These are phyloP conservation scores for Citrus glauca DNA, from an alignment of 345 rosid species.

Conservation along the genomic window DNA sequence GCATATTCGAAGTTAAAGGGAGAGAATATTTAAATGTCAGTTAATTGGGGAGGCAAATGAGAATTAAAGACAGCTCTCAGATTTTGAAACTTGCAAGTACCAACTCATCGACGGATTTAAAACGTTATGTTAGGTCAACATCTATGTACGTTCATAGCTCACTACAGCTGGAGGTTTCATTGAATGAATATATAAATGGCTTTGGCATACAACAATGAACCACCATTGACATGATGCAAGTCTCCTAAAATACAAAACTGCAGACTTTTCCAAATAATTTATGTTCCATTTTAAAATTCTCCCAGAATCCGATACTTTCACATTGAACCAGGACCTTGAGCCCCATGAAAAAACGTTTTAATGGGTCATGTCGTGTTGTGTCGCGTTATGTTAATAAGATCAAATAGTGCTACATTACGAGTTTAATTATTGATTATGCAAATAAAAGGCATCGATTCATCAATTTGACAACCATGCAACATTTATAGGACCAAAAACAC, in stretches of 20 bases:
- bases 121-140: constrained; percentile 25
- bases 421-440: too few species aligned
- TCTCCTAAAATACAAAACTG: constrained; percentile 2
- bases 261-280: background rate
- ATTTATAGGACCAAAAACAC: background rate
- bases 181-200: constrained; percentile 16
- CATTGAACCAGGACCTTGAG: constrained; percentile 29
- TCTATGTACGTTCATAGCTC: constrained; percentile 25
- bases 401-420: too few species aligned
- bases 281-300: background rate
- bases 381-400: too few species aligned
- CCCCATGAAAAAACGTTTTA: background rate
- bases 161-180: constrained; percentile 53
- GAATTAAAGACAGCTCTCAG: background rate
- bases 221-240: constrained; percentile 17
- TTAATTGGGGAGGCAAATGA: background rate
- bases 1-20: background rate
- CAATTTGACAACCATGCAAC: background rate
- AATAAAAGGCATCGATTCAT: background rate
- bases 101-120: constrained; percentile 41
- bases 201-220: constrained; percentile 39
- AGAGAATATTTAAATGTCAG: too few species aligned
- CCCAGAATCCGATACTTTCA: constrained; percentile 15
- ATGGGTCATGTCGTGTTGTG: too few species aligned
- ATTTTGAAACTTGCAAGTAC: constrained; percentile 22